phyloP scores from a whole-genome alignment of 495 filamentous ascomycete genomes.

The Penicillium longicatenatum region DNA sequence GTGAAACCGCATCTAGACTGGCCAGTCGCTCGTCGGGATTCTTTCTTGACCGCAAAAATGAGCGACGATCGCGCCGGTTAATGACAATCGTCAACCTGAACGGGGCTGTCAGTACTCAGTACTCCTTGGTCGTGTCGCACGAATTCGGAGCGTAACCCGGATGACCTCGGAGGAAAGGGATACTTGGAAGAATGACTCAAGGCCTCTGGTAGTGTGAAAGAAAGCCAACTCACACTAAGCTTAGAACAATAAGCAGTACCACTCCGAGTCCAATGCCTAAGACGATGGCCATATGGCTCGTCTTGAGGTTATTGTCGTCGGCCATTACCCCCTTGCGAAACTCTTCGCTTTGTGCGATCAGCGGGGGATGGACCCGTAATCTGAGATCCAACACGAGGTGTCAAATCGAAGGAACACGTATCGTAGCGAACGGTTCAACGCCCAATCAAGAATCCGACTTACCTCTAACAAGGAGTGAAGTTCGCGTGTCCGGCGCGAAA shows the following conservation, averaged over 20 bases:
- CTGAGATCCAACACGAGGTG: background rate
- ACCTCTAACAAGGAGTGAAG: background rate
- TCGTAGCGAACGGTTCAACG: background rate
- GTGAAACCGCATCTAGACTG: constrained; percentile 43
- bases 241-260: constrained; percentile 37
- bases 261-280: constrained; percentile 44
- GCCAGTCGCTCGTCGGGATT: constrained; percentile 38
- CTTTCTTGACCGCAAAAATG: constrained; percentile 27
- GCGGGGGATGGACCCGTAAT: background rate
- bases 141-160: constrained; percentile 1
- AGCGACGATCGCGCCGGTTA: constrained; percentile 38
- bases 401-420: background rate
- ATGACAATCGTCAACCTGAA: constrained; percentile 39
- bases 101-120: background rate
- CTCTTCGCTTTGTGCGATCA: background rate
- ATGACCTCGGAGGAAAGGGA: background rate
- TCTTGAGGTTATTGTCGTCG: constrained; percentile 24
- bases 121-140: constrained; percentile 2
- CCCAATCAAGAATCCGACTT: background rate
- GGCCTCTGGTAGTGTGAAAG: background rate
- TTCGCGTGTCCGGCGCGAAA: background rate
- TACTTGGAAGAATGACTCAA: background rate
- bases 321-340: constrained; percentile 13
- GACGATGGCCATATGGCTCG: constrained; percentile 41
- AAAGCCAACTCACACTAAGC: constrained; percentile 37